Percentiles rank a stretch among this genome's conserved stretches.
These are phyloP conservation scores for Rhipidocladum racemiflorum DNA, from an alignment of 176 grass and related monocot genomes.

Conservation along the genomic window DNA sequence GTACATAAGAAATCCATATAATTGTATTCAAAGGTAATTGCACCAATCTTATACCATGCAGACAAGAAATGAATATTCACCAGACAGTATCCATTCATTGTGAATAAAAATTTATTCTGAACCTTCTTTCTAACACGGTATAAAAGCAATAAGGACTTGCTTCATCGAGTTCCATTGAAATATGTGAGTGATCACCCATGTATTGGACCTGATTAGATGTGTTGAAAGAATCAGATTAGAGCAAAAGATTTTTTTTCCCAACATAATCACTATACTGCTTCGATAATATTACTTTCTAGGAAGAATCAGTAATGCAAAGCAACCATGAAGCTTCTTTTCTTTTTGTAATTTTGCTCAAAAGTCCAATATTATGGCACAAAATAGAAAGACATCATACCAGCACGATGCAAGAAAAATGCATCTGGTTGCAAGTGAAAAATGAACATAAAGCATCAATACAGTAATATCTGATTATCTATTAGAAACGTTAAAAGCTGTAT, in stretches of 20 bases:
- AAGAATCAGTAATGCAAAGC: background rate
- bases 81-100: background rate
- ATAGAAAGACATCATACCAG: background rate
- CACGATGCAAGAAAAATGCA: slow-evolving; percentile 1
- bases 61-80: background rate
- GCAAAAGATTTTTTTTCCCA: slow-evolving; percentile 17
- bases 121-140: slow-evolving; percentile 13
- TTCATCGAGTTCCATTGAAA: slow-evolving; percentile 92
- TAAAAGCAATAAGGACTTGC: slow-evolving; percentile 50
- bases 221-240: slow-evolving; percentile 26
- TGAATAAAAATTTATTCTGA: slow-evolving; percentile 8
- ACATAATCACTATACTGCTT: background rate
- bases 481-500: slow-evolving; percentile 1
- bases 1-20: background rate
- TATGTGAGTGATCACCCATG: slow-evolving; percentile 91
- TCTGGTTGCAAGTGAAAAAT: background rate
- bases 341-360: background rate
- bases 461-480: background rate
- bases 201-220: slow-evolving; percentile 71
- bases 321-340: background rate
- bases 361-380: background rate
- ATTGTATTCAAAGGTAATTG: background rate
- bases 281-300: background rate
- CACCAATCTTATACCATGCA: background rate
- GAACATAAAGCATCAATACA: background rate